Evolutionary conservation across 345 rosid genomes (phyloP).

Genomic region (Camelina sativa): DNA sequence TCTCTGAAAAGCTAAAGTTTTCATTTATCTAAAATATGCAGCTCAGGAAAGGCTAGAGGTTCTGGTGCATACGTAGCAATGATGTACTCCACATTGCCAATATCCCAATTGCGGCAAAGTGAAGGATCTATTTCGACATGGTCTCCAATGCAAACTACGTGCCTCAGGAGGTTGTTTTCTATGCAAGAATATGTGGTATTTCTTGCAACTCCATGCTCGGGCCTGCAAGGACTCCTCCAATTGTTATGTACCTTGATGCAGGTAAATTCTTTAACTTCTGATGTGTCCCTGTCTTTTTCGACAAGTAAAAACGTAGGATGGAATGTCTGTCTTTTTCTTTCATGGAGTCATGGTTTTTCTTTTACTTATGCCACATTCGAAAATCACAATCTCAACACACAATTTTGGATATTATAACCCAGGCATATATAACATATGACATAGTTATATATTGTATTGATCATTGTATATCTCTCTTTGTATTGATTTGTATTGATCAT

Average conservation of each 20-base stretch:
- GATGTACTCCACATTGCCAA: slow-evolving; percentile 81
- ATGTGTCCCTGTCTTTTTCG: no score
- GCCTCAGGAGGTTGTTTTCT: slow-evolving; percentile 94
- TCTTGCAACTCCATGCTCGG: slow-evolving; percentile 95
- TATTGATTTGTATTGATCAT: slow-evolving; percentile 14
- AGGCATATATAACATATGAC: slow-evolving; percentile 3
- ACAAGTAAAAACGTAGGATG: background rate
- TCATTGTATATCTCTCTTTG: background rate
- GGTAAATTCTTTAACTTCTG: slow-evolving; percentile 49
- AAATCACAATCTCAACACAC: no score
- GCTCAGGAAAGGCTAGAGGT: slow-evolving; percentile 99
- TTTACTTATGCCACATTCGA: no score
- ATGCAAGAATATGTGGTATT: slow-evolving; percentile 99
- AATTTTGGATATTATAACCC: background rate
- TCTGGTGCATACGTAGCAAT: slow-evolving; percentile 94
- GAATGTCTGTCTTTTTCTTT: background rate
- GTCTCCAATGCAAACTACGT: slow-evolving; percentile 82
- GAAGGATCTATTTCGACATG: slow-evolving; percentile 95
- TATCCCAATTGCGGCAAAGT: slow-evolving; percentile 98
- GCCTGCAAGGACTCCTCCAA: slow-evolving; percentile 97
- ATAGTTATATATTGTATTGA: background rate
- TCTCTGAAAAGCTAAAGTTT: slow-evolving; percentile 11
- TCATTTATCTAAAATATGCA: slow-evolving; percentile 50
- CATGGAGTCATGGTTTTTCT: slow-evolving; percentile 1
- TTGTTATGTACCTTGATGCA: slow-evolving; percentile 97